phyloP scores from a whole-genome alignment of 1,284 basidiomycete genomes.

The Volvariella volvacea region DNA sequence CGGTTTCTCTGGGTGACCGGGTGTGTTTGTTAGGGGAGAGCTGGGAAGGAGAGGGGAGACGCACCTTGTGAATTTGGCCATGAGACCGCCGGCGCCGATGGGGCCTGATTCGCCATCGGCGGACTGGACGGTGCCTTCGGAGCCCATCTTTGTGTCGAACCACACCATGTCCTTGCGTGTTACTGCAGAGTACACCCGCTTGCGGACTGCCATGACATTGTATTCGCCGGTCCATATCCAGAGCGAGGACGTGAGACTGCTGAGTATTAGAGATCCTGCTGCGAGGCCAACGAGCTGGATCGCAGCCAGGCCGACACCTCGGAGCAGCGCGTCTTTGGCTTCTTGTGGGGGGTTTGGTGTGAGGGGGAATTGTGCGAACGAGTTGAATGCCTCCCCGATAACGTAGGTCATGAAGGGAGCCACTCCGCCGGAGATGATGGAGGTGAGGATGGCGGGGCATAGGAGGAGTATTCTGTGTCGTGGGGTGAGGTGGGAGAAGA shows the following conservation, averaged over 20 bases:
- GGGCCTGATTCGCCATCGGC: constrained; percentile 44
- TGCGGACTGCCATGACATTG: constrained; percentile 66
- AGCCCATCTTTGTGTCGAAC: constrained; percentile 83
- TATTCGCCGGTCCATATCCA: constrained; percentile 90
- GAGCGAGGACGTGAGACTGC: constrained; percentile 68
- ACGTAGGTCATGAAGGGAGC: constrained; percentile 93
- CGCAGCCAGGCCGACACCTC: constrained; percentile 53
- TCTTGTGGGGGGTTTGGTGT: constrained; percentile 35
- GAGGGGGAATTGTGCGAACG: constrained; percentile 61
- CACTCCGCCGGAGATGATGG: constrained; percentile 63
- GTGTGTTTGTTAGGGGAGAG: constrained; percentile 8
- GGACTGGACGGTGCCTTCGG: constrained; percentile 39
- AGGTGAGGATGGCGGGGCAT: constrained; percentile 19
- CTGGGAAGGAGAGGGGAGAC: constrained; percentile 17
- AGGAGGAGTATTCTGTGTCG: constrained; percentile 55
- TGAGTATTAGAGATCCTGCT: constrained; percentile 62
- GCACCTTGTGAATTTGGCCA: constrained; percentile 89
- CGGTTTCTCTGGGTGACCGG: constrained; percentile 76
- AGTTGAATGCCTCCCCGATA: constrained; percentile 81
- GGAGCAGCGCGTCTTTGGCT: constrained; percentile 50
- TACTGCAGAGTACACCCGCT: constrained; percentile 66
- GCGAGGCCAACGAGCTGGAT: constrained; percentile 72
- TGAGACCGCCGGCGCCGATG: constrained; percentile 85
- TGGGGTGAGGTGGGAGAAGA: constrained; percentile 60
- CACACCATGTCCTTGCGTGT: constrained; percentile 73